Base-by-base conservation (phyloP, 768 basidiomycete genomes). In the Infundibulicybe gibba region DNA sequence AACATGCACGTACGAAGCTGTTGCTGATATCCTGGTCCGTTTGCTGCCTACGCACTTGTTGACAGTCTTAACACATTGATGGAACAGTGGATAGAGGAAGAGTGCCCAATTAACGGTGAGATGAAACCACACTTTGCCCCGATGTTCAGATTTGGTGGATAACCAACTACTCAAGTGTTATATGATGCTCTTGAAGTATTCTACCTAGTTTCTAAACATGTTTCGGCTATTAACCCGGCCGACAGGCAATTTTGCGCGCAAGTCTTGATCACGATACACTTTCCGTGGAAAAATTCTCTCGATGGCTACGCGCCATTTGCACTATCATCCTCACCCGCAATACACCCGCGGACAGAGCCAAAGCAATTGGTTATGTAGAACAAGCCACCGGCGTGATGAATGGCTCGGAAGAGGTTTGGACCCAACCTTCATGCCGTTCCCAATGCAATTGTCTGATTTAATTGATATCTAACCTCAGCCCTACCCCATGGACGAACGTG, bases 291-390 rank as follows among this genome's bases (percentile, higher is more conserved):
- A 90, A 89, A 61, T 92, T 92, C 68, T 81, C 90, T 53, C 79
- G 90, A 41, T 94, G 91, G 91, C 69, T 93, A 41, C 81, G 91
- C 48, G 89, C 87, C 41, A 84, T 91, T 53, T 88, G 86, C 62
- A 85, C 86, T 16, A 87, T 91, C 60, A 75, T 90, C 41, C 74
- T 93, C 40, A 79, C 83, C 37, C 76, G 85, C 53, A 86, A 86
- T 62, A 75, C 79, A 37, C 61, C 74, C 19, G 63, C 75, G 32
- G 86, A 90, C 68, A 77, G 87, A 61, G 64, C 75, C 44, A 91
- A 87, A 57, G 88, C 87, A 9, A 75, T 91, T 48, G 81, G 85
- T 25, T 91, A 90, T 60, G 73, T 91, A 41, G 87, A 92, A 61
- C 90, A 92, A 60, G 88, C 87, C 4, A 67, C 83, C 34, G 67